phyloP scores from a whole-genome alignment of 192 early-diverging fungal genomes.

The Rhizoclosmatium sp. region DNA sequence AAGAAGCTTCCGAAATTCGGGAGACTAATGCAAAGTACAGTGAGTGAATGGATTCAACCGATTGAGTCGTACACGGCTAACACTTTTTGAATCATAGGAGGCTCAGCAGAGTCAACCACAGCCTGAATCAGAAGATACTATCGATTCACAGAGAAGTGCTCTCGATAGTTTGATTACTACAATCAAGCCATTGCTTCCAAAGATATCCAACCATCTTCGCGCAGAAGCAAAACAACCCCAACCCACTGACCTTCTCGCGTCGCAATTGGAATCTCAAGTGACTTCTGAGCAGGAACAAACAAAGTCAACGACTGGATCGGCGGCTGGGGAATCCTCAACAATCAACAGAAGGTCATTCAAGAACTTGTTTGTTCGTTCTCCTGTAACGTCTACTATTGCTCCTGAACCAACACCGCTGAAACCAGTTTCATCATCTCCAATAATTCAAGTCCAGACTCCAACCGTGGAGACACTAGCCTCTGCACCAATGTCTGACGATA shows the following conservation, averaged over 20 bases:
- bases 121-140: neutral
- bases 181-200: slow-evolving; percentile 21
- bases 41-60: too few species aligned
- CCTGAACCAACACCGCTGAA: neutral
- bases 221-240: neutral
- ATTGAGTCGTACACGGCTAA: too few species aligned
- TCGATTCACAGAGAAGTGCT: neutral
- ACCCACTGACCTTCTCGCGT: neutral
- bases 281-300: neutral
- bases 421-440: neutral
- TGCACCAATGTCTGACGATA: slow-evolving; percentile 12
- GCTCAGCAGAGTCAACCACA: too few species aligned
- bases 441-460: neutral
- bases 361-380: neutral
- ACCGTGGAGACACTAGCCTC: neutral
- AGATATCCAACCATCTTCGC: slow-evolving; percentile 10
- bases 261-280: neutral
- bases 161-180: slow-evolving; percentile 23
- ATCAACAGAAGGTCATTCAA: slow-evolving; percentile 1
- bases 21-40: too few species aligned
- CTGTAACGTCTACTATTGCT: neutral
- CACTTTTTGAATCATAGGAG: too few species aligned
- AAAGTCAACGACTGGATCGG: neutral
- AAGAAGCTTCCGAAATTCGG: too few species aligned
- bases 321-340: neutral